Conservation (phyloP, 352 stramenopile genomes). For the Plasmopara viticola region DNA sequence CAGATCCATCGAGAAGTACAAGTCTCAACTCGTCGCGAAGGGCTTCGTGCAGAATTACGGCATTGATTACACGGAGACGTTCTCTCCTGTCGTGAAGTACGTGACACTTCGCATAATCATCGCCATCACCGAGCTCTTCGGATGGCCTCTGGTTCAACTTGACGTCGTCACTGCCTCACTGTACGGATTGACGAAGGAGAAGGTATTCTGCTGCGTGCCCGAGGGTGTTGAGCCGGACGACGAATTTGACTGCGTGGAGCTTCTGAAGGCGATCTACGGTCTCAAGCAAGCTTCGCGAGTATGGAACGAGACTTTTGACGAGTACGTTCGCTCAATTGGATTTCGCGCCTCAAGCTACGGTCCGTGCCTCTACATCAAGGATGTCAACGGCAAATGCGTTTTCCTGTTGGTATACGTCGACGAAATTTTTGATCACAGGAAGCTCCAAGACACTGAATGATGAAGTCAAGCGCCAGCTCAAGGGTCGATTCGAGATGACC, state of each 20-base stretch:
- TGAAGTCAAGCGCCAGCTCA: not conserved
- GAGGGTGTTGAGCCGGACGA: not conserved
- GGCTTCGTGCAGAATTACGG: not conserved
- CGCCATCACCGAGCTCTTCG: not conserved
- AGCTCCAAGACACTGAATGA: not conserved
- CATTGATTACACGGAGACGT: not conserved
- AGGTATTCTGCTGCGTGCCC: not conserved
- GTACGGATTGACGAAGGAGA: slow-evolving; percentile 6
- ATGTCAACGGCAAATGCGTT: not conserved
- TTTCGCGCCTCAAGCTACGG: not conserved
- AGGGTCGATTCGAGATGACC: not conserved
- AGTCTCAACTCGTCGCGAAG: not conserved
- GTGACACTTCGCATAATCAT: slow-evolving; percentile 4
- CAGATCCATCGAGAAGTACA: not conserved
- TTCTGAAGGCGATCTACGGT: slow-evolving; percentile 9
- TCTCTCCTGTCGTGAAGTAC: not conserved
- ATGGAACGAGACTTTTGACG: slow-evolving; percentile 6
- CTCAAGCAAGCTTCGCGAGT: slow-evolving; percentile 8
- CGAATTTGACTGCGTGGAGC: slow-evolving; percentile 5
- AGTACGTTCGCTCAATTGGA: not conserved
- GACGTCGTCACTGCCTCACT: slow-evolving; percentile 8
- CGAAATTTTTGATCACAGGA: too few species aligned
- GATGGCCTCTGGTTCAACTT: slow-evolving; percentile 2
- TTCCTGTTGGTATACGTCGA: not conserved
- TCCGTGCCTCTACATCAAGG: not conserved